A percentile compares a stretch with the other conserved stretches of the same genome.
These are phyloP conservation scores for Ophiostoma ulmi DNA, from an alignment of 2,329 filamentous ascomycete species.

Conservation along the genomic window DNA sequence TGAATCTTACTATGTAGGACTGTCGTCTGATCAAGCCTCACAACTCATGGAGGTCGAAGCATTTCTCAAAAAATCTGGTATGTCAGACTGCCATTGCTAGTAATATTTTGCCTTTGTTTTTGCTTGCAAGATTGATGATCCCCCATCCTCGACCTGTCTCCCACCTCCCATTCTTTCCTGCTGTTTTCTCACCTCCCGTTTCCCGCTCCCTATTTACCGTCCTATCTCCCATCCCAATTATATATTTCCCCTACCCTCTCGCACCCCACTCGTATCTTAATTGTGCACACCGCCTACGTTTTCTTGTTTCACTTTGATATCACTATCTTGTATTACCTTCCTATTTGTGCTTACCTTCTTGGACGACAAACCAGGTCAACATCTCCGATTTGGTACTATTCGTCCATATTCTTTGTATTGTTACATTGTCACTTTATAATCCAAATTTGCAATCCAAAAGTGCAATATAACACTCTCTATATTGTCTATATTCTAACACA, in stretches of 20 bases:
- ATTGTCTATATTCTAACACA: background rate
- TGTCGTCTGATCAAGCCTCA: constrained; percentile 49
- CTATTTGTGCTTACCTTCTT: background rate
- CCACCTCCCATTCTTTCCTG: background rate
- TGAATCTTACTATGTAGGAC: constrained; percentile 57
- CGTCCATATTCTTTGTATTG: background rate
- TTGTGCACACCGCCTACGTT: background rate
- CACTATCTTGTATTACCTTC: background rate
- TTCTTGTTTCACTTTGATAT: background rate
- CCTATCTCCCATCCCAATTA: no score
- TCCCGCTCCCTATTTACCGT: background rate
- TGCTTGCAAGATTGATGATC: background rate
- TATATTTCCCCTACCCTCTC: background rate
- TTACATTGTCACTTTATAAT: background rate
- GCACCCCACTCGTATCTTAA: background rate
- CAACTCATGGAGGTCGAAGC: constrained; percentile 48
- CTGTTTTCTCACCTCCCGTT: background rate
- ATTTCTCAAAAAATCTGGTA: constrained; percentile 39
- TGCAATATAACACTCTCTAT: background rate
- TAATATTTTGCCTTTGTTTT: background rate
- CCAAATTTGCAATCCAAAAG: background rate
- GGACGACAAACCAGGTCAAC: background rate
- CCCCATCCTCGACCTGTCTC: background rate
- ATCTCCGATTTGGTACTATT: background rate
- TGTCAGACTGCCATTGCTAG: background rate